These are phyloP conservation scores for Gossypium herbaceum DNA, from an alignment of 345 rosid species.

Conservation along the genomic window DNA sequence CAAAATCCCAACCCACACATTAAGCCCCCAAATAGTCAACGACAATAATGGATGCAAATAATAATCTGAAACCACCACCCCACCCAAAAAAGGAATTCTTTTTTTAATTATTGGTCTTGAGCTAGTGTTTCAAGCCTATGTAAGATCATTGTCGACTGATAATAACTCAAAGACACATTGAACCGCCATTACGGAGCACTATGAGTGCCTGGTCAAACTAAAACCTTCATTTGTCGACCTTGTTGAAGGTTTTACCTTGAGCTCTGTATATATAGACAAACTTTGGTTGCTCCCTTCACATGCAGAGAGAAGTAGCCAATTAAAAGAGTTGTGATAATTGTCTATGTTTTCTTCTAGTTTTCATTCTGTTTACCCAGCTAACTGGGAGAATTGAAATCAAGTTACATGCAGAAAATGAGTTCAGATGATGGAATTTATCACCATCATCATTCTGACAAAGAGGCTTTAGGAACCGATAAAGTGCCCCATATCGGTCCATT, in stretches of 20 bases:
- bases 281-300: neutral
- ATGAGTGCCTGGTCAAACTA: too few relatives aligned
- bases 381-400: neutral
- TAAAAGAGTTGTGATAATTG: neutral
- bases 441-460: constrained; percentile 34
- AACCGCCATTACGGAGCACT: too few relatives aligned
- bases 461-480: constrained; percentile 27
- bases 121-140: too few relatives aligned
- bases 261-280: neutral
- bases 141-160: too few relatives aligned
- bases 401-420: constrained; percentile 24
- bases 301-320: neutral
- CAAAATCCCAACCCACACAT: too few relatives aligned
- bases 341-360: neutral
- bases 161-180: too few relatives aligned
- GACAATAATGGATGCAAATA: too few relatives aligned
- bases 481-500: constrained; percentile 37
- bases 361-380: neutral
- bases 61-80: too few relatives aligned
- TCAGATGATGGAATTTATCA: constrained; percentile 17
- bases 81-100: too few relatives aligned
- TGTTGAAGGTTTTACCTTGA: neutral
- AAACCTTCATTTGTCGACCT: too few relatives aligned
- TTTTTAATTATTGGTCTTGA: too few relatives aligned
- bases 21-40: too few relatives aligned